Evolutionary conservation across 805 yeast genomes (phyloP).

Genomic region (Monosporozyma solicola): DNA sequence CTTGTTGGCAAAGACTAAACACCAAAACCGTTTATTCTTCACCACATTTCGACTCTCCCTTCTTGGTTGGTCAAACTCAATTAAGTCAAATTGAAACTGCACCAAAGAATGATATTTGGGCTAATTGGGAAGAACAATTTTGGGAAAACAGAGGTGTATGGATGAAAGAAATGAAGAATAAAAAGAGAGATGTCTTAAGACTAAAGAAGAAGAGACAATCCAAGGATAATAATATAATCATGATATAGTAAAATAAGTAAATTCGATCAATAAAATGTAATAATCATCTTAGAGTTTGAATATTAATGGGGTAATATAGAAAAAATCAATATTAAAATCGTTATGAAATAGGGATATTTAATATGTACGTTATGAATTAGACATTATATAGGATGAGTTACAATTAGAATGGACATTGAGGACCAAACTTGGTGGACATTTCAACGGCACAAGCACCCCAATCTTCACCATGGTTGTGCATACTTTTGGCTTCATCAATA

Average conservation of each 20-base stretch:
- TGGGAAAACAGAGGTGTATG: constrained; percentile 77
- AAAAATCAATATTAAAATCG: neutral
- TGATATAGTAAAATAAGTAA: neutral
- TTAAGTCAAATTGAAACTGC: constrained; percentile 41
- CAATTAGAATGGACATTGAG: constrained; percentile 9
- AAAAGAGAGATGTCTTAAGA: constrained; percentile 65
- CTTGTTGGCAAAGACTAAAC: constrained; percentile 24
- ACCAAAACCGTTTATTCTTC: constrained; percentile 57
- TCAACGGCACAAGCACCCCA: constrained; percentile 99
- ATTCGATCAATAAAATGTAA: neutral
- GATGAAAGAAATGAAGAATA: constrained; percentile 63
- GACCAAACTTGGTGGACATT: constrained; percentile 54
- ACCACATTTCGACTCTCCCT: constrained; percentile 79
- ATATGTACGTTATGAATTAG: neutral
- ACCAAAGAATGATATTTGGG: constrained; percentile 28
- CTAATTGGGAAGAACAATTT: constrained; percentile 64
- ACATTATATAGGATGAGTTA: neutral
- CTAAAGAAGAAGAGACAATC: constrained; percentile 39
- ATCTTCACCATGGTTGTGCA: constrained; percentile 95
- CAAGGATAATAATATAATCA: constrained; percentile 11
- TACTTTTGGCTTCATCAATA: constrained; percentile 46
- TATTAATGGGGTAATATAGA: neutral
- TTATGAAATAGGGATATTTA: neutral
- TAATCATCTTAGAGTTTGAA: neutral
- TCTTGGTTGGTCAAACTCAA: constrained; percentile 77